Evolutionary conservation across 805 yeast genomes (phyloP), one percentile per base, ranked within the genome.

Genomic region (Ogataea zsoltii): DNA sequence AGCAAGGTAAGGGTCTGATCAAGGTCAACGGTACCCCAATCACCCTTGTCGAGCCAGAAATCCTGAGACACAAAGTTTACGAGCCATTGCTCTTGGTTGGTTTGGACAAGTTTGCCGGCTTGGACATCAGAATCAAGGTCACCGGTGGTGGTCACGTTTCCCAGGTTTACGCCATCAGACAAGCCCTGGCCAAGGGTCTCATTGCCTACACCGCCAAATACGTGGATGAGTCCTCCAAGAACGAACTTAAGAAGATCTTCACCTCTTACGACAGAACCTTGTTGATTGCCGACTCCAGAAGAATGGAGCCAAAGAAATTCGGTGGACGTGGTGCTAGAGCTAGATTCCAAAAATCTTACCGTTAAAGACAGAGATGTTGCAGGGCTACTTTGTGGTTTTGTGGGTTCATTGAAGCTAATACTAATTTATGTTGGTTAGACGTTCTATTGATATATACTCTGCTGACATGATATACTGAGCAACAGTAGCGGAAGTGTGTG

Each of bases 261-360:
- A 83, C 92, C 62, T 72, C 96, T 69, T 95, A 91, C 85, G 99
- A 94, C 92, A 91, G 96, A 85, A 89, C 98, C 75, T 86, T 94
- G 75, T 86, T 94, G 80, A 94, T 94, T 76, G 98, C 99, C 69
- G 99, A 94, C 78, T 82, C 97, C 68, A 90, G 99, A 88, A 92
- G 96, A 86, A 85, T 91, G 86, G 99, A 94, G 84, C 99, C 99
- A 85, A 94, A 94, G 97, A 94, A 94, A 85, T 94, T 94, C 83
- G 99, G 99, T 84, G 99, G 99, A 85, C 96, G 96, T 79, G 99
- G 99, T 88, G 99, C 99, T 81, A 94, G 99, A 83, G 94, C 99
- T 74, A 92, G 98, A 83, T 92, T 88, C 97, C 99, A 94, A 85
- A 94, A 94, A 79, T 94, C 99, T 76, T 94, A 94, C 94, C 99